Evolutionary conservation across 352 stramenopile species (phyloP).

Genomic region (Globisporangium heterothallicum): DNA sequence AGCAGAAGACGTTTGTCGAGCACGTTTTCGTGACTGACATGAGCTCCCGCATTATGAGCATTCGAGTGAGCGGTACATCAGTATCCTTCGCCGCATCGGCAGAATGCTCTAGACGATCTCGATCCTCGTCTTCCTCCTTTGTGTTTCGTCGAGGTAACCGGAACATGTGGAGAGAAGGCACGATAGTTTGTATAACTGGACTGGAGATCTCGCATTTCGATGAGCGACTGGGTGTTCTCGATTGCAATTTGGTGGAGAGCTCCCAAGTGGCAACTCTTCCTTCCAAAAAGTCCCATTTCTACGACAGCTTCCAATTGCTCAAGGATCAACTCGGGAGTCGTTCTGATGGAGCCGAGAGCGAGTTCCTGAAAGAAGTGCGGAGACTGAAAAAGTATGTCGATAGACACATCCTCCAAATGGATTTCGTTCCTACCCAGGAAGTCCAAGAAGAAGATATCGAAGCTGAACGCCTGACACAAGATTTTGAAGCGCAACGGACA

Average conservation of each 20-base stretch:
- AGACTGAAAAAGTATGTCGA: conserved; percentile 48
- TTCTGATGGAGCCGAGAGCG: conserved; percentile 11
- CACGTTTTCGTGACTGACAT: conserved; percentile 58
- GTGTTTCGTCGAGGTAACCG: conserved; percentile 41
- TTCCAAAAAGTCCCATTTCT: conserved; percentile 56
- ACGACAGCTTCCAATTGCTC: conserved; percentile 19
- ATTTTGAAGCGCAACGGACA: conserved; percentile 21
- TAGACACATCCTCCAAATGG: conserved; percentile 32
- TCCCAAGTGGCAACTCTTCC: conserved; percentile 48
- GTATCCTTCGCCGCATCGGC: conserved; percentile 12
- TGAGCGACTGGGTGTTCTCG: conserved; percentile 43
- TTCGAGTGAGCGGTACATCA: conserved; percentile 31
- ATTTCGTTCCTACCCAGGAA: conserved; percentile 31
- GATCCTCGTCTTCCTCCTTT: conserved; percentile 19
- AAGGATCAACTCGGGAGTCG: conserved; percentile 3
- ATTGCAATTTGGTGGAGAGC: conserved; percentile 52
- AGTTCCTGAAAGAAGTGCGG: conserved; percentile 16
- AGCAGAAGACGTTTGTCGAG: conserved; percentile 25
- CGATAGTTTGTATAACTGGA: conserved; percentile 46
- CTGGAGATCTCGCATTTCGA: conserved; percentile 65
- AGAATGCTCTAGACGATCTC: neutral
- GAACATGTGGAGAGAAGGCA: conserved; percentile 47
- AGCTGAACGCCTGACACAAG: conserved; percentile 48
- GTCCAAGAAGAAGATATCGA: conserved; percentile 26
- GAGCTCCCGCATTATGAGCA: conserved; percentile 47